Conservation (phyloP, 495 filamentous ascomycete species). For the Daldinia concentrica region DNA sequence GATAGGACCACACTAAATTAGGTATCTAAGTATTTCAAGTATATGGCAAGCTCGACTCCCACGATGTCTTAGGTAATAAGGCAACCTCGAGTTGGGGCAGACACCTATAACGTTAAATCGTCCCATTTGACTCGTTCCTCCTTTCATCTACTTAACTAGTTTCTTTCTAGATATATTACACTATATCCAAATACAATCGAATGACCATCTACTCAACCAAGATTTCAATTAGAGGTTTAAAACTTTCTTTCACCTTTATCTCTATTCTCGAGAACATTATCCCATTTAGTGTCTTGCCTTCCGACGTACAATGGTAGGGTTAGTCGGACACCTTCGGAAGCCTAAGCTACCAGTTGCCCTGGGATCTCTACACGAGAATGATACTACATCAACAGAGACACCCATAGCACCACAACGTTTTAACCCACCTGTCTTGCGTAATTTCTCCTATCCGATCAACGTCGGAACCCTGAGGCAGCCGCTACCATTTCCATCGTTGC, state of each 20-base stretch:
- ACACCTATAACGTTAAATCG: background rate
- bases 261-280: background rate
- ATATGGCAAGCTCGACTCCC: constrained; percentile 4
- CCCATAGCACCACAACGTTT: constrained; percentile 12
- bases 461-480: constrained; percentile 16
- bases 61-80: constrained; percentile 13
- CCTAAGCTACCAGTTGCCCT: constrained; percentile 34
- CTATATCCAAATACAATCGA: background rate
- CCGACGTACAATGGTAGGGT: constrained; percentile 43
- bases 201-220: no score
- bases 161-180: background rate
- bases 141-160: background rate
- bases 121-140: background rate
- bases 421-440: constrained; percentile 40
- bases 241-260: background rate
- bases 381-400: constrained; percentile 7
- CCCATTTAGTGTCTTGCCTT: background rate
- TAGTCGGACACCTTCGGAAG: constrained; percentile 44
- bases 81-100: constrained; percentile 5
- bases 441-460: constrained; percentile 47
- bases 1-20: no score
- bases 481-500: constrained; percentile 7
- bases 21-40: no score
- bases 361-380: constrained; percentile 29
- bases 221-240: background rate